A percentile compares a stretch with the other conserved stretches of the same genome.
phyloP scores from a whole-genome alignment of 192 early-diverging fungal species.

The Backusella circina region DNA sequence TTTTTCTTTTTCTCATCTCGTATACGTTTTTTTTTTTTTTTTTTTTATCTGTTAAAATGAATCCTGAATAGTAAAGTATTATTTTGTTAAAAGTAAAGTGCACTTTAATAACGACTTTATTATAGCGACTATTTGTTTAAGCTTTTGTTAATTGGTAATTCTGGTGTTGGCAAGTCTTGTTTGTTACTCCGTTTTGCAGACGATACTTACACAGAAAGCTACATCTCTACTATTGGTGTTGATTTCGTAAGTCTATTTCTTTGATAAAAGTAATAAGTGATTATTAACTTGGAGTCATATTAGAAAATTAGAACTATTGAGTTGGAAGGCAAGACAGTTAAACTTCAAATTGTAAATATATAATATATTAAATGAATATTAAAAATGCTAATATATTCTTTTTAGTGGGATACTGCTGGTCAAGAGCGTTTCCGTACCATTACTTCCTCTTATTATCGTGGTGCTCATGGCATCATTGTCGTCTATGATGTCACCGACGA shows the following conservation, averaged over 20 bases:
- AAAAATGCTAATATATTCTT: background rate
- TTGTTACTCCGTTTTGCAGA: conserved; percentile 93
- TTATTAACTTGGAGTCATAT: background rate
- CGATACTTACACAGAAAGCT: conserved; percentile 96
- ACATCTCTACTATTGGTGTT: conserved; percentile 96
- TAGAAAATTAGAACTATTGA: conserved; percentile 98
- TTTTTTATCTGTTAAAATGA: conserved; percentile 9
- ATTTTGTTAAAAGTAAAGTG: background rate
- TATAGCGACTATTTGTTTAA: conserved; percentile 96
- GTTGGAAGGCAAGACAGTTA: conserved; percentile 94
- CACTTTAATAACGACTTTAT: background rate
- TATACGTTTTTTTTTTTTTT: background rate
- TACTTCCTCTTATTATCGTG: conserved; percentile 93
- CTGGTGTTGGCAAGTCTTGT: conserved; percentile 97
- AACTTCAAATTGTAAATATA: conserved; percentile 83
- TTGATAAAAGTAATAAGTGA: background rate
- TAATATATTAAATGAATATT: background rate
- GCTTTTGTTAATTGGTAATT: conserved; percentile 93
- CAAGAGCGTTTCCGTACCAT: conserved; percentile 98
- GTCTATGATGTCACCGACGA: conserved; percentile 95
- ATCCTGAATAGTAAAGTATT: conserved; percentile 12
- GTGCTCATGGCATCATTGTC: conserved; percentile 95
- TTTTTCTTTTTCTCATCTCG: background rate
- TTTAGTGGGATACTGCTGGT: conserved; percentile 91
- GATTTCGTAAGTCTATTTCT: conserved; percentile 78